Evolutionary conservation across 169 alveolate genomes (phyloP).

Genomic region (Eimeria necatrix): DNA sequence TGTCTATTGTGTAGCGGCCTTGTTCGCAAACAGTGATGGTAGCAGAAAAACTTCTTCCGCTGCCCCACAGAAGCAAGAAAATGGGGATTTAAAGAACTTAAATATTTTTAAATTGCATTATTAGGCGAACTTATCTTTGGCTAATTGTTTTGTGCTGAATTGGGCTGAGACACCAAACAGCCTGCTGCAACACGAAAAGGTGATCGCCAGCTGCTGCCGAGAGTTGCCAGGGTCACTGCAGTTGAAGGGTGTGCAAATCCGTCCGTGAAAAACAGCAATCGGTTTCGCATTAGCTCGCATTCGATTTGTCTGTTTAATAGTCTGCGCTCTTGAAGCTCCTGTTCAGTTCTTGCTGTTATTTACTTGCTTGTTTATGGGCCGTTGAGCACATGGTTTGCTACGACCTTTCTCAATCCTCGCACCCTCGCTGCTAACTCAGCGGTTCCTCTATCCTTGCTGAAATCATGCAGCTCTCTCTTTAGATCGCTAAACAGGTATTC

Average conservation of each 20-base stretch:
- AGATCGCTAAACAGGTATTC: slow-evolving; percentile 30
- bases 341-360: background rate
- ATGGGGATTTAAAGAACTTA: no score
- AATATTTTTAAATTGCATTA: no score
- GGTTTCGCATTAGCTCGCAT: slow-evolving; percentile 42
- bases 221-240: slow-evolving; percentile 25
- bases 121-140: no score
- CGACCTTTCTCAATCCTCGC: background rate
- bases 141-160: no score
- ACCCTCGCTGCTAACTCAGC: slow-evolving; percentile 11
- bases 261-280: background rate
- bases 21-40: no score
- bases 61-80: no score
- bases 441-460: background rate
- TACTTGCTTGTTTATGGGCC: background rate
- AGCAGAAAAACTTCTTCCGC: no score
- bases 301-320: slow-evolving; percentile 68
- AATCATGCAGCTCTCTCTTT: slow-evolving; percentile 23
- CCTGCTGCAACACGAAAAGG: no score
- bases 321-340: slow-evolving; percentile 27
- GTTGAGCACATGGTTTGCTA: background rate
- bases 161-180: no score
- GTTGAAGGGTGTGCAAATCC: background rate
- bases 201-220: background rate
- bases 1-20: no score